Evolutionary conservation across 768 basidiomycete species (phyloP).

Genomic region (Lentinula aciculospora): DNA sequence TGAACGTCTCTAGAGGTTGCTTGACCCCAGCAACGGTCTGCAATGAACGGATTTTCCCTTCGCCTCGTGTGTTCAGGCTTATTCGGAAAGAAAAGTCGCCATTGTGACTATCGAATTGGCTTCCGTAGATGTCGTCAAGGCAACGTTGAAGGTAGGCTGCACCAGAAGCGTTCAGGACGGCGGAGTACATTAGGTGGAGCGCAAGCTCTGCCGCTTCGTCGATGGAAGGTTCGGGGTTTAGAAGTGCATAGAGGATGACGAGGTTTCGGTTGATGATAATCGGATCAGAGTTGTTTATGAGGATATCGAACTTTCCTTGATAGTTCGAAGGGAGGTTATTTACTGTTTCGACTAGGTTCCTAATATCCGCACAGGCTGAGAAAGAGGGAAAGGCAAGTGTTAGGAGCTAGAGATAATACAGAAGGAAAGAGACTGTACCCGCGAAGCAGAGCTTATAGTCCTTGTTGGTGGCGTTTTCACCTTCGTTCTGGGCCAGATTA

Average conservation of each 20-base stretch:
- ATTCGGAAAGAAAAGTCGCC: slow-evolving; percentile 32
- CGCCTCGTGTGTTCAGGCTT: slow-evolving; percentile 26
- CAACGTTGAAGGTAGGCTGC: slow-evolving; percentile 30
- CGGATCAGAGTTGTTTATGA: slow-evolving; percentile 33
- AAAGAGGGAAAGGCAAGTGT: not conserved
- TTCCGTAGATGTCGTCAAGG: slow-evolving; percentile 28
- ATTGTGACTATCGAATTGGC: slow-evolving; percentile 15
- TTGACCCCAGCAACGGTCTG: slow-evolving; percentile 31
- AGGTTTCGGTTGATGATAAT: slow-evolving; percentile 34
- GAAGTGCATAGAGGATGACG: slow-evolving; percentile 30
- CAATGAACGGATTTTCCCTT: slow-evolving; percentile 28
- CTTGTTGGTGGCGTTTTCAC: slow-evolving; percentile 12
- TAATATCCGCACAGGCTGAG: slow-evolving; percentile 28
- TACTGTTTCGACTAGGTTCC: slow-evolving; percentile 28
- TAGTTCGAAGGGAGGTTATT: slow-evolving; percentile 32
- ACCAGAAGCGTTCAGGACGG: slow-evolving; percentile 25
- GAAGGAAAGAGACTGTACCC: slow-evolving; percentile 14
- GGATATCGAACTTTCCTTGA: slow-evolving; percentile 29
- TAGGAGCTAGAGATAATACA: not conserved
- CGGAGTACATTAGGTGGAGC: slow-evolving; percentile 37
- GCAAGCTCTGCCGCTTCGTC: slow-evolving; percentile 38
- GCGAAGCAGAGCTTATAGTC: slow-evolving; percentile 30
- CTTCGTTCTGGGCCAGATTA: slow-evolving; percentile 24
- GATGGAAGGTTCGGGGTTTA: slow-evolving; percentile 30
- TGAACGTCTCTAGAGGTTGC: slow-evolving; percentile 32